Percentiles rank a stretch among this genome's conserved stretches.
Conservation (phyloP, 495 filamentous ascomycete species). For the Amorphotheca resinae region DNA sequence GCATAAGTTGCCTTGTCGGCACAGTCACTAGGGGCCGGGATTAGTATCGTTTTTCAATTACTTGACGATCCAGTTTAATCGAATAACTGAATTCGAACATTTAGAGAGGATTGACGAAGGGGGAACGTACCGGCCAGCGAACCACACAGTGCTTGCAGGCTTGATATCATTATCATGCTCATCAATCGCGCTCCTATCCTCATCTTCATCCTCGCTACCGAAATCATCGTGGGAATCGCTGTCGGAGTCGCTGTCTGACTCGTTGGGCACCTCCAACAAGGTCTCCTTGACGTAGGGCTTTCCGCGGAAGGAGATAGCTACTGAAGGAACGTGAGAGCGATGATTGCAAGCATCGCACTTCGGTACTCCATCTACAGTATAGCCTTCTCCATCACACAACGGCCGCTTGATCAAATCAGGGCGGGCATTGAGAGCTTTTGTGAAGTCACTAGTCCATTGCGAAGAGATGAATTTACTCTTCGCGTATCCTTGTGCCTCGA, state of each 20-base stretch:
- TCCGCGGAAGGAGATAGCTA: constrained; percentile 48
- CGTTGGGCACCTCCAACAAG: constrained; percentile 55
- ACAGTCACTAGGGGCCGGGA: constrained; percentile 28
- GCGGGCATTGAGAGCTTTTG: constrained; percentile 48
- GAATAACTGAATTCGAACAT: not conserved
- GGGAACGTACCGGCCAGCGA: constrained; percentile 8
- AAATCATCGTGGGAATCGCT: too few relatives aligned
- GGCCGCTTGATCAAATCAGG: constrained; percentile 35
- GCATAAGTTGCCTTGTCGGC: constrained; percentile 46
- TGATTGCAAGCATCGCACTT: constrained; percentile 71
- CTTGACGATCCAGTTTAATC: not conserved
- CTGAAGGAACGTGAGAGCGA: constrained; percentile 52
- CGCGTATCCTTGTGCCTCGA: constrained; percentile 55
- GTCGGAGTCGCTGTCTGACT: constrained; percentile 29
- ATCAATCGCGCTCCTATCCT: not conserved
- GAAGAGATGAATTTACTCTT: constrained; percentile 62
- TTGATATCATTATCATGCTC: constrained; percentile 5
- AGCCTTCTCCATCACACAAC: constrained; percentile 15
- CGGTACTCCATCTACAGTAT: constrained; percentile 27
- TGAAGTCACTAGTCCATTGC: constrained; percentile 59
- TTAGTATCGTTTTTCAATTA: not conserved
- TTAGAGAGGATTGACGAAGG: not conserved
- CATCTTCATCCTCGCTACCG: constrained; percentile 3
- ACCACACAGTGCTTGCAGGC: constrained; percentile 12
- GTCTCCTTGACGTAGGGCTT: constrained; percentile 57